phyloP scores from a whole-genome alignment of 805 yeast species.

The Martiniozyma abietophila region DNA sequence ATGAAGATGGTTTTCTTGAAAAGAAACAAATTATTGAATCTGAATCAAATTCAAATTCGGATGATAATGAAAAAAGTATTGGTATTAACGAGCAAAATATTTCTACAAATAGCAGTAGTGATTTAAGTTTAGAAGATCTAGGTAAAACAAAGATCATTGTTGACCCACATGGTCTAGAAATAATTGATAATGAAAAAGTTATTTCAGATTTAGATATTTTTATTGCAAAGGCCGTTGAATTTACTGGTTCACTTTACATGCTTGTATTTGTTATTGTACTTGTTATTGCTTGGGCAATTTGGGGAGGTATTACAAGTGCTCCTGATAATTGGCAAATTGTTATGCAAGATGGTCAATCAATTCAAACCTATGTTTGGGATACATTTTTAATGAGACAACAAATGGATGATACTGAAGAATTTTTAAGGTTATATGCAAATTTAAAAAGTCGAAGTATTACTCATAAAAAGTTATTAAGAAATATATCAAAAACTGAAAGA shows the following conservation, averaged over 20 bases:
- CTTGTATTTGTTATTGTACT: conserved; percentile 22
- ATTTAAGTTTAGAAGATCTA: not conserved
- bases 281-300: conserved; percentile 14
- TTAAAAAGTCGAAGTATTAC: conserved; percentile 23
- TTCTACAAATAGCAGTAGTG: not conserved
- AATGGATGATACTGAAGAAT: conserved; percentile 21
- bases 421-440: conserved; percentile 20
- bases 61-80: too few relatives aligned
- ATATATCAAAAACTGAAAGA: conserved; percentile 2
- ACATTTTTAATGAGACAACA: conserved; percentile 33
- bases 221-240: conserved; percentile 10
- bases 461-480: conserved; percentile 13
- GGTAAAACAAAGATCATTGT: too few relatives aligned
- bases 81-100: too few relatives aligned
- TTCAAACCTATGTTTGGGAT: conserved; percentile 32
- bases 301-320: conserved; percentile 23
- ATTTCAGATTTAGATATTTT: conserved; percentile 10
- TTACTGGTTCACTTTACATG: conserved; percentile 14
- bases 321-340: conserved; percentile 31
- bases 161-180: too few relatives aligned
- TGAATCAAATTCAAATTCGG: too few relatives aligned
- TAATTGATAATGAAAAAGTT: too few relatives aligned
- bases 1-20: too few relatives aligned
- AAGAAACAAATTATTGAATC: too few relatives aligned
- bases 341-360: conserved; percentile 33